These are phyloP conservation scores for Warburgia ugandensis DNA, from an alignment of 164 flowering plant genomes.

Conservation along the genomic window DNA sequence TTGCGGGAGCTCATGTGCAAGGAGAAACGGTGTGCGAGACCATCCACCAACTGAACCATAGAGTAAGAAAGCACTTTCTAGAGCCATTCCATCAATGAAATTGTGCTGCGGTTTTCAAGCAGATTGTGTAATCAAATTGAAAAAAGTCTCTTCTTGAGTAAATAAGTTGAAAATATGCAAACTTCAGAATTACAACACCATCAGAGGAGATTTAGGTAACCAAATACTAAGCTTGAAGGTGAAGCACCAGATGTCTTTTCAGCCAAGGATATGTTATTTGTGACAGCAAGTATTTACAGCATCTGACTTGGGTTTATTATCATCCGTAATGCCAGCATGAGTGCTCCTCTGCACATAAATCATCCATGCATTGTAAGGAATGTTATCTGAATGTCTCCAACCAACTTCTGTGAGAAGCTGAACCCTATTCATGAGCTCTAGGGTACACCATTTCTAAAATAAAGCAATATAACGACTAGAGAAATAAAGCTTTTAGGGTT, in stretches of 20 bases:
- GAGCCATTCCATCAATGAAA: conserved; percentile 97
- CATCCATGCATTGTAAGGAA: neutral
- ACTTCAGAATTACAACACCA: conserved; percentile 98
- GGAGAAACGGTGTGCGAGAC: conserved; percentile 94
- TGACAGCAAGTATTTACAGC: conserved; percentile 16
- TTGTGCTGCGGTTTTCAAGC: conserved; percentile 59
- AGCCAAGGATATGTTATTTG: conserved; percentile 4
- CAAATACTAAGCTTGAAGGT: conserved; percentile 78
- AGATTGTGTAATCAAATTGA: neutral
- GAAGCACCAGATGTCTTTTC: conserved; percentile 25
- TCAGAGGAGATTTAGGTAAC: conserved; percentile 96
- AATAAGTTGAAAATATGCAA: no score
- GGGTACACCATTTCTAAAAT: no score
- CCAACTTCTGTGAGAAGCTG: no score
- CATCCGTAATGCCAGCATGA: conserved; percentile 16
- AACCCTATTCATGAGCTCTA: no score
- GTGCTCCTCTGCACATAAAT: conserved; percentile 51
- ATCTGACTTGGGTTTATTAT: conserved; percentile 27
- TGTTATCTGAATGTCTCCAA: no score
- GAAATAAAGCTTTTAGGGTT: no score
- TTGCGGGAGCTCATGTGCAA: conserved; percentile 98
- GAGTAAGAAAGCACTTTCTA: conserved; percentile 95
- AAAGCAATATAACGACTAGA: no score
- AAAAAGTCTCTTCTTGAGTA: no score
- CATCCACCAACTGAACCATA: conserved; percentile 97